These are phyloP conservation scores for Suillus discolor DNA, from an alignment of 768 basidiomycete species.

Conservation along the genomic window DNA sequence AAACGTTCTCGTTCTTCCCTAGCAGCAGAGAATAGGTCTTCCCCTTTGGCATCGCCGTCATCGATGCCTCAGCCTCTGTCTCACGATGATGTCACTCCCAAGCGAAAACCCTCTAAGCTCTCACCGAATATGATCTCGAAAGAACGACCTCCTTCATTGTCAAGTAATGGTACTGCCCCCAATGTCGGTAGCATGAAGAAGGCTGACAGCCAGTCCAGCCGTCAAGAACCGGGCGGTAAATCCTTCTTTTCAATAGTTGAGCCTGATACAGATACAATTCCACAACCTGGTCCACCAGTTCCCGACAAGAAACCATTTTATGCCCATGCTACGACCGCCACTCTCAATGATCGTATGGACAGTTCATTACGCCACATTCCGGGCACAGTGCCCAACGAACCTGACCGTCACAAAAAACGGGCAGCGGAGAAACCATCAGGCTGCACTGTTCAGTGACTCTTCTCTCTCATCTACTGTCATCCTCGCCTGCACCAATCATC, in stretches of 20 bases:
- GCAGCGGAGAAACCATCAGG: constrained; percentile 26
- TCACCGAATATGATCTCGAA: constrained; percentile 37
- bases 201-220: constrained; percentile 46
- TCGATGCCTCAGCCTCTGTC: constrained; percentile 25
- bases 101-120: constrained; percentile 39
- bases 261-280: constrained; percentile 29
- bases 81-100: constrained; percentile 22
- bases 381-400: constrained; percentile 14
- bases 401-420: constrained; percentile 31
- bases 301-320: constrained; percentile 16
- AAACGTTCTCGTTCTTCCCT: constrained; percentile 66
- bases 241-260: constrained; percentile 38
- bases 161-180: constrained; percentile 58
- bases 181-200: constrained; percentile 59
- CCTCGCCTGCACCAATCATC: neutral
- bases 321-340: constrained; percentile 6
- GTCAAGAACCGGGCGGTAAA: constrained; percentile 36
- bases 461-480: neutral
- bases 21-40: constrained; percentile 42
- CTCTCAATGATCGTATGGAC: constrained; percentile 6
- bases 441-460: constrained; percentile 29
- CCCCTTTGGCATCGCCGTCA: constrained; percentile 33
- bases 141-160: constrained; percentile 59
- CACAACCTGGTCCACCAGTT: constrained; percentile 9
- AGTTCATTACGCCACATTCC: constrained; percentile 14